These are phyloP conservation scores for Hymenoscyphus albidus DNA, from an alignment of 2,329 filamentous ascomycete genomes.

Conservation along the genomic window DNA sequence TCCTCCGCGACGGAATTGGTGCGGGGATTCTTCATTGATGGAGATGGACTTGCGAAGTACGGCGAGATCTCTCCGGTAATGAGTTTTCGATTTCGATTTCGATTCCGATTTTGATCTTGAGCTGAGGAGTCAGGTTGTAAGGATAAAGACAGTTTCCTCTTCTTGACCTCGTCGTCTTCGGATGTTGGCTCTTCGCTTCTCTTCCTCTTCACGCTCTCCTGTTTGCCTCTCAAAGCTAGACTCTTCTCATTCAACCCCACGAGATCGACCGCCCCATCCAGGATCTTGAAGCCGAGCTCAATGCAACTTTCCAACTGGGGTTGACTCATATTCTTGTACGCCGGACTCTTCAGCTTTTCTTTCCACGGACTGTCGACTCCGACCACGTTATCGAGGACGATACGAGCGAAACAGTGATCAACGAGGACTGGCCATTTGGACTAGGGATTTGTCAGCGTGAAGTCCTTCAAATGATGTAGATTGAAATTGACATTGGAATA, in stretches of 20 bases:
- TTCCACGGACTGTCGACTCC: slow-evolving; percentile 41
- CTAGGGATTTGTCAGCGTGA: slow-evolving; percentile 25
- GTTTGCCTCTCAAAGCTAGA: slow-evolving; percentile 36
- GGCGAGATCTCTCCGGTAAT: background rate
- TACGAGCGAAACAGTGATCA: slow-evolving; percentile 44
- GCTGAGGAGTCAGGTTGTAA: no score
- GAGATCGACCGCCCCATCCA: slow-evolving; percentile 37
- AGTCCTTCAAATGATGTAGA: slow-evolving; percentile 1
- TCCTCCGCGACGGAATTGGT: background rate
- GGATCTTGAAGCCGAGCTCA: slow-evolving; percentile 38
- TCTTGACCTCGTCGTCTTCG: background rate
- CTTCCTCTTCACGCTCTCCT: slow-evolving; percentile 8
- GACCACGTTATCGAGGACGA: slow-evolving; percentile 42
- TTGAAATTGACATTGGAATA: slow-evolving; percentile 6
- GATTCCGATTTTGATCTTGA: background rate
- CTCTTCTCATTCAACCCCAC: slow-evolving; percentile 40
- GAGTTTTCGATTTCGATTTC: background rate
- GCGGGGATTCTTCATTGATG: background rate
- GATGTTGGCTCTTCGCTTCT: background rate
- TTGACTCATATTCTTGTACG: slow-evolving; percentile 41
- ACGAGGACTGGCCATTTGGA: slow-evolving; percentile 40
- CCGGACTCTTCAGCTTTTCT: slow-evolving; percentile 39
- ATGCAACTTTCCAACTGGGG: slow-evolving; percentile 39
- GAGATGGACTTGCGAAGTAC: background rate
- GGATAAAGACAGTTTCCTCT: background rate